Conservation (phyloP, 2,329 filamentous ascomycete genomes). For the Pseudocercospora cruenta region DNA sequence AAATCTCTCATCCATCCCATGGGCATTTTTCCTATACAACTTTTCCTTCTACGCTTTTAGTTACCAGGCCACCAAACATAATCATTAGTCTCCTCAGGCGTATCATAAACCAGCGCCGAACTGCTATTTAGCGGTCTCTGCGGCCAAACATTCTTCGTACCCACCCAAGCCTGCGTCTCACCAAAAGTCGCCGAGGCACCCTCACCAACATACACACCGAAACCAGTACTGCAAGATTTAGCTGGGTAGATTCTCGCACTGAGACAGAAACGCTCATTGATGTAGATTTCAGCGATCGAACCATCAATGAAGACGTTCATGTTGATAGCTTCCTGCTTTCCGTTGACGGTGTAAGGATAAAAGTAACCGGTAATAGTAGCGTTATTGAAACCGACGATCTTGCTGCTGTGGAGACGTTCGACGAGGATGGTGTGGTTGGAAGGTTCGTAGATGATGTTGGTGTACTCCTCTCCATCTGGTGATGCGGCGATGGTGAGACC, state of each 20-base stretch:
- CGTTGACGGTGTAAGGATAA: conserved; percentile 46
- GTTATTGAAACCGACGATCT: conserved; percentile 48
- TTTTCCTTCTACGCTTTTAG: neutral
- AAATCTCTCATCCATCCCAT: neutral
- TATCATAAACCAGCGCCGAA: conserved; percentile 47
- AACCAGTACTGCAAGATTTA: conserved; percentile 48
- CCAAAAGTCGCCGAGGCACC: conserved; percentile 43
- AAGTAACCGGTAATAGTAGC: conserved; percentile 52
- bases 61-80: conserved; percentile 52
- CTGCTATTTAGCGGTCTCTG: conserved; percentile 47
- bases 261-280: conserved; percentile 49
- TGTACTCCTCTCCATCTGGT: conserved; percentile 49
- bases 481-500: conserved; percentile 50
- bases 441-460: conserved; percentile 50
- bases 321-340: conserved; percentile 42
- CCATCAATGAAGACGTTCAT: conserved; percentile 54
- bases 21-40: neutral
- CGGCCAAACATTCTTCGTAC: conserved; percentile 46
- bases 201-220: conserved; percentile 47
- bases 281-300: conserved; percentile 51
- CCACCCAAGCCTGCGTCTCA: conserved; percentile 45
- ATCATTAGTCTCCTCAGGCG: conserved; percentile 49
- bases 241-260: conserved; percentile 52
- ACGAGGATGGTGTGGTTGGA: conserved; percentile 52
- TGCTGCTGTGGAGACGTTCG: conserved; percentile 48